Conservation (phyloP, 345 rosid species). For the Eucalyptus lansdowneana region DNA sequence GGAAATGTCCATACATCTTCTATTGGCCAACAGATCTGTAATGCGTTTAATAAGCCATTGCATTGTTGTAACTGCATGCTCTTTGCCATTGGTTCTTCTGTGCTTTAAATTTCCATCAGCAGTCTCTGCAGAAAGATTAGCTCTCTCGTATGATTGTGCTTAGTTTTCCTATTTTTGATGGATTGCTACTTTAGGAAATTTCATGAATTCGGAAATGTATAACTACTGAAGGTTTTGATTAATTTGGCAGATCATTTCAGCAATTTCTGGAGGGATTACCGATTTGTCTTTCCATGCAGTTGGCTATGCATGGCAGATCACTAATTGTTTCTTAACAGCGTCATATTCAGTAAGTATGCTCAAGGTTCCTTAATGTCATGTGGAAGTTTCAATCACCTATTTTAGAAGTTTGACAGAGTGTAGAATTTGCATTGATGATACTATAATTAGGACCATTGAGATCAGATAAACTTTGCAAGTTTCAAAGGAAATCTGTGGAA, state of each 20-base stretch:
- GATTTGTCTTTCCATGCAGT: conserved; percentile 84
- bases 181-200: background rate
- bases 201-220: background rate
- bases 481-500: background rate
- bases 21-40: background rate
- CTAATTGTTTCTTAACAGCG: conserved; percentile 88
- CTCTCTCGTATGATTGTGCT: background rate
- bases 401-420: background rate
- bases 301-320: conserved; percentile 91
- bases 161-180: background rate
- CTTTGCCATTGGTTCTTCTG: background rate
- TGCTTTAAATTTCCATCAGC: background rate
- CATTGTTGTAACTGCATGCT: background rate
- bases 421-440: background rate
- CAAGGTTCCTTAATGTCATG: background rate
- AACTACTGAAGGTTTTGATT: background rate
- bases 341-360: conserved; percentile 77
- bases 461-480: background rate
- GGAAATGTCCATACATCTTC: background rate
- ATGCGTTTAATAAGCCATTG: background rate
- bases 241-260: conserved; percentile 33
- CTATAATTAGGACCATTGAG: background rate
- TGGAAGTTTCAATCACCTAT: background rate
- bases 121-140: background rate
- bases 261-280: conserved; percentile 92